These are phyloP conservation scores for Colletotrichum caudatum DNA, from an alignment of 2,329 filamentous ascomycete species.

Conservation along the genomic window DNA sequence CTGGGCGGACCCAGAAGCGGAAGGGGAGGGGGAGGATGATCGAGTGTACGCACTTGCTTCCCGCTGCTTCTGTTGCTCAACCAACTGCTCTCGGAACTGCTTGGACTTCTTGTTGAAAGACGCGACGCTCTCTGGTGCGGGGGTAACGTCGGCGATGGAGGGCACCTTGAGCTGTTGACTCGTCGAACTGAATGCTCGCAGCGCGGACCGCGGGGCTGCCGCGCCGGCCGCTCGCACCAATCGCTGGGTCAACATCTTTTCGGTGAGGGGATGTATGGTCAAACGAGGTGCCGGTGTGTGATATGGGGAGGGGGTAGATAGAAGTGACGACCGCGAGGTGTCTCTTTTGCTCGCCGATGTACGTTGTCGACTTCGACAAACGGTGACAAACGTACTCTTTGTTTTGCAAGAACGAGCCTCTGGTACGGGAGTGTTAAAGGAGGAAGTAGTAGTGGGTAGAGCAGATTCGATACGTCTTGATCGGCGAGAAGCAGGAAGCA, in stretches of 20 bases:
- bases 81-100: slow-evolving; percentile 85
- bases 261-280: slow-evolving; percentile 44
- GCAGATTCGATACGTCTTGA: slow-evolving; percentile 37
- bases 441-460: slow-evolving; percentile 23
- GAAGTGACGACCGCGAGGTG: slow-evolving; percentile 33
- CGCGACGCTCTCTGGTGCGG: slow-evolving; percentile 72
- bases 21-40: slow-evolving; percentile 49
- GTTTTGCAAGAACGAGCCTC: slow-evolving; percentile 41
- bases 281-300: slow-evolving; percentile 11
- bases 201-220: slow-evolving; percentile 59
- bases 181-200: slow-evolving; percentile 71
- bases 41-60: slow-evolving; percentile 79
- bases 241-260: slow-evolving; percentile 63
- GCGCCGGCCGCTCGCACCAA: slow-evolving; percentile 61
- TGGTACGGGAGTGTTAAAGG: slow-evolving; percentile 30
- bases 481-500: slow-evolving; percentile 38
- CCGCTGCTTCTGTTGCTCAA: slow-evolving; percentile 81
- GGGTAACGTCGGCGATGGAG: slow-evolving; percentile 86
- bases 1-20: slow-evolving; percentile 57
- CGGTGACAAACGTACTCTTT: slow-evolving; percentile 36
- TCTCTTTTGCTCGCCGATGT: slow-evolving; percentile 29
- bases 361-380: slow-evolving; percentile 26
- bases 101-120: slow-evolving; percentile 87
- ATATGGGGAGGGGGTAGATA: slow-evolving; percentile 7
- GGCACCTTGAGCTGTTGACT: slow-evolving; percentile 67